A percentile compares a stretch with the other conserved stretches of the same genome.
These are phyloP conservation scores for Cladorrhinum sp. DNA, from an alignment of 2,329 filamentous ascomycete genomes.

Conservation along the genomic window DNA sequence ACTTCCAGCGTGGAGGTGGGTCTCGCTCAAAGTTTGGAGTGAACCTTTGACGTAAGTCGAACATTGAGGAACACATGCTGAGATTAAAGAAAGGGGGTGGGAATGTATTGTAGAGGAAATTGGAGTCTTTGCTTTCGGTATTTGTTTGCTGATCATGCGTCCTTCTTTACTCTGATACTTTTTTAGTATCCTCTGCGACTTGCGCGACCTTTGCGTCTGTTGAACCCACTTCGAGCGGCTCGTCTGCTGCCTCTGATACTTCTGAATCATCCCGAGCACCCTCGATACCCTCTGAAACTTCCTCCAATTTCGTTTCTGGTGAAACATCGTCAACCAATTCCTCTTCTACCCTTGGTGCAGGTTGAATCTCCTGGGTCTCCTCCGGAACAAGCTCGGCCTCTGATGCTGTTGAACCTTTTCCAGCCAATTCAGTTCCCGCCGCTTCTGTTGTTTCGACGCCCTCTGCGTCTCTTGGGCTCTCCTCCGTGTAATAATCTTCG, in stretches of 20 bases:
- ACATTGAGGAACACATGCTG: neutral
- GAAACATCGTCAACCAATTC: neutral
- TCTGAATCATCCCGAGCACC: no score
- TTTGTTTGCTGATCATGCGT: no score
- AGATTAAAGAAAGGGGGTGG: no score
- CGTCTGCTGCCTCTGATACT: no score
- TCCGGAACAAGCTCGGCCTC: neutral
- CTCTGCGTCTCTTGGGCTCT: no score
- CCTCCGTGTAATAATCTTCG: no score
- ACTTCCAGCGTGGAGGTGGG: no score
- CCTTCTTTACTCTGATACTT: neutral
- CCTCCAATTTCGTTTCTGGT: neutral
- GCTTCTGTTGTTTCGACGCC: no score
- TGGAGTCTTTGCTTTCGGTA: neutral
- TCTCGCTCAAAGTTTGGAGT: no score
- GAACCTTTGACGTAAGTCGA: neutral
- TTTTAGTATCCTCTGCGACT: neutral
- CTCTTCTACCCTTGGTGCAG: neutral
- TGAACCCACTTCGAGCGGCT: neutral
- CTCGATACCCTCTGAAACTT: neutral
- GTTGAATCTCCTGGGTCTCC: no score
- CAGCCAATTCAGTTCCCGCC: no score
- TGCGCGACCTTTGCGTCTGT: neutral
- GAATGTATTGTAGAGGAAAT: neutral
- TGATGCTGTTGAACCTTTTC: neutral